Conservation (phyloP, 176 grass and related monocot species). For the Phoenix roebelenii region DNA sequence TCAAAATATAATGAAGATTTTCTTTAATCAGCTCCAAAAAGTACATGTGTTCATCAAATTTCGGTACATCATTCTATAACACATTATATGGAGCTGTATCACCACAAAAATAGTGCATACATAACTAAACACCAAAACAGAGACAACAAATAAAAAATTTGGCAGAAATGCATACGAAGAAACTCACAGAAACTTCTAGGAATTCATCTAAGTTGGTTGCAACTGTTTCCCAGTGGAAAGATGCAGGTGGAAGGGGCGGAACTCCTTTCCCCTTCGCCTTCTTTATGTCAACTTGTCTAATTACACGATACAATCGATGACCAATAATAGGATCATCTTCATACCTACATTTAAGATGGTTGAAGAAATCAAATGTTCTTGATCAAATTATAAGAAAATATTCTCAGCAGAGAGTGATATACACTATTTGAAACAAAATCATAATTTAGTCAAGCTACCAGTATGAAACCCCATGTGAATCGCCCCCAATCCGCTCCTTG, state of each 20-base stretch:
- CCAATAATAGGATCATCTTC: constrained; percentile 82
- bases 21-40: no score
- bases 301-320: constrained; percentile 85
- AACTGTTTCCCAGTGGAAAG: constrained; percentile 79
- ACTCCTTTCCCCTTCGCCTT: constrained; percentile 51
- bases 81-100: no score
- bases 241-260: constrained; percentile 32
- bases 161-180: background rate
- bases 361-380: constrained; percentile 20
- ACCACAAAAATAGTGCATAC: no score
- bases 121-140: no score
- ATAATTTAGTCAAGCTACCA: constrained; percentile 42
- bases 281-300: constrained; percentile 57
- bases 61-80: no score
- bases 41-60: no score
- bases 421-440: background rate
- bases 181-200: constrained; percentile 71
- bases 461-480: constrained; percentile 87
- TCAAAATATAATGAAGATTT: no score
- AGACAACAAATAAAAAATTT: background rate
- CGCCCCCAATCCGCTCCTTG: constrained; percentile 80
- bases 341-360: constrained; percentile 44
- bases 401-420: background rate
- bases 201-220: constrained; percentile 91
- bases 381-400: background rate